Evolutionary conservation across 768 basidiomycete species (phyloP).

Genomic region (Lepiota brunneoincarnata): DNA sequence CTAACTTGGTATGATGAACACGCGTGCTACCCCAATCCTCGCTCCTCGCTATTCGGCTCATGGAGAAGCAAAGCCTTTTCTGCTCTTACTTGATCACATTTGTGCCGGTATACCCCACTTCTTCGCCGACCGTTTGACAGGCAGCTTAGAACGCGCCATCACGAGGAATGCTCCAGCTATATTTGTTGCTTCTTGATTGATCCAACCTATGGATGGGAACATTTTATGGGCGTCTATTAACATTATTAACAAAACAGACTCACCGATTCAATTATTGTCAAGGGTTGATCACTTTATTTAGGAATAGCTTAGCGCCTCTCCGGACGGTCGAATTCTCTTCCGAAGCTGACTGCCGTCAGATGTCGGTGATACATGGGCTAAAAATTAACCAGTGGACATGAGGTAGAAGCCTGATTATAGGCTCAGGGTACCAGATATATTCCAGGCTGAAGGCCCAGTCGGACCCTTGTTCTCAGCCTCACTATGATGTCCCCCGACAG

Average conservation of each 20-base stretch:
- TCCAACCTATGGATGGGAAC: background rate
- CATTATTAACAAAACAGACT: background rate
- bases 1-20: too few relatives aligned
- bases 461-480: background rate
- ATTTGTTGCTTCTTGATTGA: background rate
- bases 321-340: background rate
- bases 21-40: background rate
- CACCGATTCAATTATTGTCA: background rate
- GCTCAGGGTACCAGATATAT: background rate
- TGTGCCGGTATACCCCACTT: background rate
- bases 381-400: background rate
- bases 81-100: background rate
- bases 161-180: background rate
- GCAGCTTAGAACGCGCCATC: background rate
- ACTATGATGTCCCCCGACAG: conserved; percentile 3
- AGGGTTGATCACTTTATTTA: background rate
- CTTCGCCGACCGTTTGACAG: conserved; percentile 8
- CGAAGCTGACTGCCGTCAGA: background rate
- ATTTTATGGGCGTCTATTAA: background rate
- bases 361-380: conserved; percentile 1
- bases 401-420: background rate
- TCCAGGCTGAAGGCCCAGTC: background rate
- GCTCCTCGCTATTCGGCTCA: too few relatives aligned
- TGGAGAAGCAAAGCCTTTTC: background rate
- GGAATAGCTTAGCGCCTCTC: background rate